Conservation (phyloP, 2,329 filamentous ascomycete species). For the Fusarium musae region DNA sequence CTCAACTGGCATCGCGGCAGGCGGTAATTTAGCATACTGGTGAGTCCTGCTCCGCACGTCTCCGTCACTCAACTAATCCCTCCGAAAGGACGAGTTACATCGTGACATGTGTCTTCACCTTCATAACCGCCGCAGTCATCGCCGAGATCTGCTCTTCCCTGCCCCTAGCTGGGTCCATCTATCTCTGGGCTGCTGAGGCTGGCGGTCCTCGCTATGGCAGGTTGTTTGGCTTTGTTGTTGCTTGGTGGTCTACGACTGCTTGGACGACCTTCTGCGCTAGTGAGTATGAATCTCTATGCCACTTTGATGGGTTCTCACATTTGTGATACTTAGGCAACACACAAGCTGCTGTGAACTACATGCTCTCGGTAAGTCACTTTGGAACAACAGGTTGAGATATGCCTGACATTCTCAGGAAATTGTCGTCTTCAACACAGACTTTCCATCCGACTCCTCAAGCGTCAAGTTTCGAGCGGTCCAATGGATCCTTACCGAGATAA, state of each 20-base stretch:
- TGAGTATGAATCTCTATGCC: background rate
- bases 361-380: background rate
- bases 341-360: background rate
- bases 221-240: background rate
- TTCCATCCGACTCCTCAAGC: background rate
- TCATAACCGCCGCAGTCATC: background rate
- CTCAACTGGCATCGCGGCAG: background rate
- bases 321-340: background rate
- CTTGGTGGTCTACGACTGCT: background rate
- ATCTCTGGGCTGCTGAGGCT: constrained; percentile 2
- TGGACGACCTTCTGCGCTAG: background rate
- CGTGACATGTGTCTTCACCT: background rate
- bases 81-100: constrained; percentile 3
- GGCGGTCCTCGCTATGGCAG: background rate
- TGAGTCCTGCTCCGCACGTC: background rate
- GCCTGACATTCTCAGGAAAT: background rate
- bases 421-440: background rate
- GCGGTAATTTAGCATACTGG: background rate
- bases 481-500: background rate
- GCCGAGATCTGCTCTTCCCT: background rate
- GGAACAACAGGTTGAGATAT: fast-evolving
- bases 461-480: background rate
- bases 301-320: too few species aligned
- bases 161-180: background rate
- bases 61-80: background rate